A percentile compares a stretch with the other conserved stretches of the same genome.
Conservation (phyloP, 306 rosid genomes). For the Comarum palustre region DNA sequence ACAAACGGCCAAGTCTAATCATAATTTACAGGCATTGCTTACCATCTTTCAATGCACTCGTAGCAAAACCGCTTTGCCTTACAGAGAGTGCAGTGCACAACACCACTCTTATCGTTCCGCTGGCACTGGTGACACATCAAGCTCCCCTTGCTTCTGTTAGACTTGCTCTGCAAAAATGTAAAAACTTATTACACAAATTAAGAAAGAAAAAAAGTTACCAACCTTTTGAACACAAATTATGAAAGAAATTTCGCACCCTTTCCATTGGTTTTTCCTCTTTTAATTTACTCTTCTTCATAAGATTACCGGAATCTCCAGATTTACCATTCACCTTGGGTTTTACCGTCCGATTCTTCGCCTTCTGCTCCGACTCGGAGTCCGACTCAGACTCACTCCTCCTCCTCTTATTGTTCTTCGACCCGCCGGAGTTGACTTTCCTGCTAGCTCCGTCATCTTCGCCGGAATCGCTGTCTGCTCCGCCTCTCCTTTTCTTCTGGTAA, state of each 20-base stretch:
- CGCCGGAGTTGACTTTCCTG: not conserved
- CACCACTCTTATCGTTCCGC: constrained; percentile 59
- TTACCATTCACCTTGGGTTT: constrained; percentile 14
- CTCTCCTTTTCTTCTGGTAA: constrained; percentile 2
- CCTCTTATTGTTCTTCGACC: constrained; percentile 23
- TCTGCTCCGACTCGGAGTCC: constrained; percentile 4
- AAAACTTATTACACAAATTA: not conserved
- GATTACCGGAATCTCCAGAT: not conserved
- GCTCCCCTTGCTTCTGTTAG: constrained; percentile 36
- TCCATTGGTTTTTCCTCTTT: constrained; percentile 6
- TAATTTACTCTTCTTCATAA: not conserved
- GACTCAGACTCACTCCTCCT: constrained; percentile 20
- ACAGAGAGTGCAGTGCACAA: constrained; percentile 48
- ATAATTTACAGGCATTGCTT: not conserved
- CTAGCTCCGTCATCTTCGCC: not conserved
- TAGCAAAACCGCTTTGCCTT: constrained; percentile 50
- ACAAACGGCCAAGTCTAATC: not conserved
- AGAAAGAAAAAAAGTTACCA: not conserved
- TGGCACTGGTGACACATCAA: constrained; percentile 81
- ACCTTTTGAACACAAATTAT: not conserved
- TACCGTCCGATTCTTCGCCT: constrained; percentile 12
- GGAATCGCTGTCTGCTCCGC: constrained; percentile 14
- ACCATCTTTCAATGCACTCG: constrained; percentile 57
- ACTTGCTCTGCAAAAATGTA: constrained; percentile 7
- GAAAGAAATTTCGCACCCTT: constrained; percentile 8